Evolutionary conservation across 331 rosid species (phyloP).

Genomic region (Ulmus americana): DNA sequence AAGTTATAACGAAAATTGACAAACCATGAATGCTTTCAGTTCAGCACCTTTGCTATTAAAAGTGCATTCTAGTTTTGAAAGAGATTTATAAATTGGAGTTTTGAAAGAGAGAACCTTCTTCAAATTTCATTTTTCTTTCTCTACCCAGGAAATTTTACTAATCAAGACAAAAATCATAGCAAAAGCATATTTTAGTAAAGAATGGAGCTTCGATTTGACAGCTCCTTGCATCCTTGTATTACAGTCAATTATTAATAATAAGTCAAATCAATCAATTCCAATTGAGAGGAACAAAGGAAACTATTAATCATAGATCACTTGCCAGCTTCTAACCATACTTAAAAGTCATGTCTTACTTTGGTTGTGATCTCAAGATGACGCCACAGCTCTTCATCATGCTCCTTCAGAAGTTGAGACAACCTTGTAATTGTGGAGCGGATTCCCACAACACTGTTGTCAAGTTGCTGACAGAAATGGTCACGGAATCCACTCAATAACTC

Average conservation of each 20-base stretch:
- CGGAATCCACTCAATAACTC: conserved; percentile 93
- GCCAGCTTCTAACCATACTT: background rate
- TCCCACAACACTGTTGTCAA: conserved; percentile 95
- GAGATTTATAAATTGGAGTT: background rate
- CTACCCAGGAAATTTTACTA: too few species aligned
- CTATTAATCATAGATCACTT: background rate
- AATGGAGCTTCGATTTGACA: background rate
- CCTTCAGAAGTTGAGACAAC: conserved; percentile 82
- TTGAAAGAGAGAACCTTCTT: too few species aligned
- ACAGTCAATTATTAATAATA: background rate
- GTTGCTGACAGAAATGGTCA: conserved; percentile 95
- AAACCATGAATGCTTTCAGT: background rate
- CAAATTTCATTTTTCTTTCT: too few species aligned
- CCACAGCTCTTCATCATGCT: conserved; percentile 98
- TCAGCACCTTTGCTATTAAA: background rate
- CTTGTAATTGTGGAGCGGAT: conserved; percentile 88
- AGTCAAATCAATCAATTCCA: background rate
- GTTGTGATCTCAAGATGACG: conserved; percentile 98
- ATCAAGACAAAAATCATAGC: background rate
- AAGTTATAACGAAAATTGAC: background rate
- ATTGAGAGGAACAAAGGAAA: background rate
- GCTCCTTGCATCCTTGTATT: background rate
- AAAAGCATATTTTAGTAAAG: background rate
- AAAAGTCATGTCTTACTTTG: conserved; percentile 51
- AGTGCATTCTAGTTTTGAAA: background rate